Evolutionary conservation across 768 basidiomycete genomes (phyloP).

Genomic region (Trametes elegans): DNA sequence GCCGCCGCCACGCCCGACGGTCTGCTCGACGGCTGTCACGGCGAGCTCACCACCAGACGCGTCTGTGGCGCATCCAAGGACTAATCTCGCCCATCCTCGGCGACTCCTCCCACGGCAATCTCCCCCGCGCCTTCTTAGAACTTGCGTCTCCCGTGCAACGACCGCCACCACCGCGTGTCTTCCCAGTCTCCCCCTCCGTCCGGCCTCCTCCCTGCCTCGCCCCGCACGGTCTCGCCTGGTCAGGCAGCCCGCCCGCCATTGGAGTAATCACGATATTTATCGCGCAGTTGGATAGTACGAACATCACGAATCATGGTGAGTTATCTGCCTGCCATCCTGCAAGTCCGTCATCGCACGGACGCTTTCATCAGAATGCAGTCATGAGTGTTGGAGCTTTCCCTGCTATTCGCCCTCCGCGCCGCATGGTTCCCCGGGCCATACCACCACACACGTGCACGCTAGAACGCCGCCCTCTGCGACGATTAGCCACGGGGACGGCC

Average conservation of each 20-base stretch:
- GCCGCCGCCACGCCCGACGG: neutral
- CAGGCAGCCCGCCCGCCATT: neutral
- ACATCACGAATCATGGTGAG: constrained; percentile 20
- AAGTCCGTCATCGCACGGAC: constrained; percentile 15
- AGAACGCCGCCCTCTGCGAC: constrained; percentile 18
- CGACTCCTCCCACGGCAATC: constrained; percentile 11
- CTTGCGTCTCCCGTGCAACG: constrained; percentile 6
- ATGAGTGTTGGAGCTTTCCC: constrained; percentile 15
- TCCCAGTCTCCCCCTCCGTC: neutral
- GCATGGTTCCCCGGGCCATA: constrained; percentile 11
- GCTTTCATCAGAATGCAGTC: constrained; percentile 13
- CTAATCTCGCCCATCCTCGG: constrained; percentile 8
- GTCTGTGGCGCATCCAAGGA: constrained; percentile 3
- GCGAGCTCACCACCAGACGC: constrained; percentile 2
- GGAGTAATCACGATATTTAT: constrained; percentile 18
- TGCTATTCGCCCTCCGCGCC: constrained; percentile 2
- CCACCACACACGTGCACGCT: constrained; percentile 24
- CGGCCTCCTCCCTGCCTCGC: neutral
- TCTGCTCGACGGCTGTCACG: constrained; percentile 1
- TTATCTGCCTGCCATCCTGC: constrained; percentile 6
- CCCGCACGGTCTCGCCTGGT: neutral
- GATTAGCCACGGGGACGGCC: no score
- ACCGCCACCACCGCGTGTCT: constrained; percentile 14
- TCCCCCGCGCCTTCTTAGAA: constrained; percentile 5
- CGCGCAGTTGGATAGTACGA: constrained; percentile 5